phyloP scores from a whole-genome alignment of 768 basidiomycete species.

The Russula sp. region DNA sequence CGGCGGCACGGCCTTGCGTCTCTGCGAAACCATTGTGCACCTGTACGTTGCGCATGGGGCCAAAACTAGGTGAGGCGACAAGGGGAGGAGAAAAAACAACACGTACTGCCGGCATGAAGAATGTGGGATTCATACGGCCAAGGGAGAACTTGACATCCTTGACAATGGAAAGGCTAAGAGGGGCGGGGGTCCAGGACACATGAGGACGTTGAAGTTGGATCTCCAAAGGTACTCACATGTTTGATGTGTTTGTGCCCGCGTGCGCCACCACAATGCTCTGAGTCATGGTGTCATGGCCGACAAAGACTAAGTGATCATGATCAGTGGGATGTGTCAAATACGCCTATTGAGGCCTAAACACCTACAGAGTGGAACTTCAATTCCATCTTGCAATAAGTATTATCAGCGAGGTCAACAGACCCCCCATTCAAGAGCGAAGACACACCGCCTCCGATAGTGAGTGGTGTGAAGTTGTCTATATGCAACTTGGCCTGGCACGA shows the following conservation, averaged over 20 bases:
- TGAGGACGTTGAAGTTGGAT: not conserved
- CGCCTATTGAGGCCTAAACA: not conserved
- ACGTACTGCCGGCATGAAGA: constrained; percentile 28
- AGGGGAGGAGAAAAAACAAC: not conserved
- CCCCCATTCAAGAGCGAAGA: not conserved
- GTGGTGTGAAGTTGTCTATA: constrained; percentile 25
- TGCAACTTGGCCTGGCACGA: constrained; percentile 15
- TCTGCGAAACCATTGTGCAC: constrained; percentile 39
- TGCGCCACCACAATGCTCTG: constrained; percentile 38
- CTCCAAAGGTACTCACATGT: constrained; percentile 27
- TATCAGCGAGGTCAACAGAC: constrained; percentile 1
- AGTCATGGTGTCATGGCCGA: constrained; percentile 34
- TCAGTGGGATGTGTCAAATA: not conserved
- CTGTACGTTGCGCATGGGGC: constrained; percentile 28
- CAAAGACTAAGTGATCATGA: constrained; percentile 28
- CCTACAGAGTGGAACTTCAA: constrained; percentile 31
- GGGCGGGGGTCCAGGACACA: not conserved
- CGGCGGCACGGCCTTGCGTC: constrained; percentile 37
- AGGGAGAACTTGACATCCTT: constrained; percentile 34
- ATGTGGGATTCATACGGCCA: constrained; percentile 30
- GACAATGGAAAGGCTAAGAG: constrained; percentile 31
- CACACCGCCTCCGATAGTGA: constrained; percentile 35
- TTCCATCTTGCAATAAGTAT: constrained; percentile 27
- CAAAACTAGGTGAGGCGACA: not conserved
- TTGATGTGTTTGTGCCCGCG: constrained; percentile 35